Percentiles rank a stretch among this genome's conserved stretches.
Conservation (phyloP, 106 monocot genomes). For the Vanilla planifolia region DNA sequence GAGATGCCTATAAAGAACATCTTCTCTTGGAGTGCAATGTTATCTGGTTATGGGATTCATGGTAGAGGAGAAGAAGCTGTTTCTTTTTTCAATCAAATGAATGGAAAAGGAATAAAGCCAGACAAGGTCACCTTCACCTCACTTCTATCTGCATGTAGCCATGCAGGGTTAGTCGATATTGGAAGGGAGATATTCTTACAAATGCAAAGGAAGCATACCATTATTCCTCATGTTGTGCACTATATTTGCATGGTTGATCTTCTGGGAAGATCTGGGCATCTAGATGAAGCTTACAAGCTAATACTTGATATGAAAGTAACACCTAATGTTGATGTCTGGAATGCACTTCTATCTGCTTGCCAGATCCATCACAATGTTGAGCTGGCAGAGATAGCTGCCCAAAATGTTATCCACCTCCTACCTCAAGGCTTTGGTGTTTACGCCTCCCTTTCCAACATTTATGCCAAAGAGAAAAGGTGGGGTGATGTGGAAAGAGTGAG, state of each 20-base stretch:
- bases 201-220: conserved; percentile 14
- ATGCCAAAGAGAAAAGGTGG: conserved; percentile 40
- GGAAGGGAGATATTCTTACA: conserved; percentile 29
- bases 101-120: conserved; percentile 13
- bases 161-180: conserved; percentile 31
- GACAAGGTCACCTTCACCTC: conserved; percentile 40
- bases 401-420: conserved; percentile 17
- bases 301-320: conserved; percentile 25
- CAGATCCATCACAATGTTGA: conserved; percentile 31
- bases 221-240: conserved; percentile 25
- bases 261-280: conserved; percentile 32
- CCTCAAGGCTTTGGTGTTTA: conserved; percentile 27
- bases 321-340: conserved; percentile 48
- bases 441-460: conserved; percentile 36
- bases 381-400: conserved; percentile 36
- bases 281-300: conserved; percentile 37
- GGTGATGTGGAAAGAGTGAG: conserved; percentile 38
- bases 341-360: conserved; percentile 45
- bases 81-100: conserved; percentile 29
- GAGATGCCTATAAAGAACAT: conserved; percentile 36
- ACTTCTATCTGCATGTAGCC: conserved; percentile 49
- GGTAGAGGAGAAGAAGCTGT: conserved; percentile 43
- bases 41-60: conserved; percentile 47
- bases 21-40: conserved; percentile 45
- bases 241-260: conserved; percentile 42